Evolutionary conservation across 306 rosid genomes (phyloP), one percentile per base, ranked within the genome.

Genomic region (Rubus parviflorus): DNA sequence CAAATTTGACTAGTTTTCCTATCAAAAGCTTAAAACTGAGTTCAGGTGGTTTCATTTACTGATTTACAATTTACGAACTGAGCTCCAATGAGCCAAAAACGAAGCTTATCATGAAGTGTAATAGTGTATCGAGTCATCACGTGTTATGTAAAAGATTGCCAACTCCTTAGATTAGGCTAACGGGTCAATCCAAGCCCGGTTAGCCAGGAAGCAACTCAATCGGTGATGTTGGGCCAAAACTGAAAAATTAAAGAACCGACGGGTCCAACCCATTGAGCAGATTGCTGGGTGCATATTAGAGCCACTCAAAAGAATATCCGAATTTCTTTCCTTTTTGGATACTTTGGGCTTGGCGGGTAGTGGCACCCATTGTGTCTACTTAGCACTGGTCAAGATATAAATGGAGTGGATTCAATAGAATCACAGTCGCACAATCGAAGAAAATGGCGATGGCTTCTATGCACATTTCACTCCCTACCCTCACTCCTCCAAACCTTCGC

Each of bases 361-460:
- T 41, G n/a, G 61, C 25, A 53, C 11, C 25, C 25, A 53, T 53
- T 1, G 16, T 0, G 25, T 38, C 22, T 16, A 7, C 4, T 17
- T 7, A 15, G 30, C 58, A 0, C 10, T 8, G 2, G 25, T 2
- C 15, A 13, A 56, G 76, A 41, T 40, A 62, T 10, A 74, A 57
- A 58, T 15, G 69, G 43, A 74, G 10, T 8, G 54, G 68, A 37
- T 62, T 35, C 4, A 35, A 62, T 35, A 14, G 4, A 56, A 22
- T 13, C 61, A 35, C 9, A 40, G 15, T 17, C 47, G 0, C 20
- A 16, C 38, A 56, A 46, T 48, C 77, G 53, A 25, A 75, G 68
- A 62, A 75, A 52, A 88, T 88, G 91, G 89, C 90, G 86, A 74
- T 81, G 79, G 57, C 79, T 77, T 88, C 85, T 22, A 77, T 81